Conservation (phyloP, 495 filamentous ascomycete genomes). For the Trichoderma reesei region DNA sequence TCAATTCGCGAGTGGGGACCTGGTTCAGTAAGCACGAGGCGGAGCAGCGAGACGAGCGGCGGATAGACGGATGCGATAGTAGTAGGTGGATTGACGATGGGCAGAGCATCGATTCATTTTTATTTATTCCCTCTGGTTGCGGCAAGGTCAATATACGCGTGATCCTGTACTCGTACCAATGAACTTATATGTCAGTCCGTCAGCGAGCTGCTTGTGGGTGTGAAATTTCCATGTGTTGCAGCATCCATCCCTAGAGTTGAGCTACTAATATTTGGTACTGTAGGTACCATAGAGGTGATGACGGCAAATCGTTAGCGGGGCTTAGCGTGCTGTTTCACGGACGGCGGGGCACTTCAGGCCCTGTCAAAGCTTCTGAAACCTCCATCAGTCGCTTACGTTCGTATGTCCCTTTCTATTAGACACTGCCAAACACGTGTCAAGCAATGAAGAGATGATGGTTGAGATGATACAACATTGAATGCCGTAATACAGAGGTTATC, state of each 20-base stretch:
- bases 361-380: neutral
- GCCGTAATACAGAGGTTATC: too few species aligned
- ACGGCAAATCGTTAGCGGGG: constrained; percentile 1
- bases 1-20: neutral
- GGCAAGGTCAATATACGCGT: too few species aligned
- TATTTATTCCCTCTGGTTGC: too few species aligned
- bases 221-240: neutral
- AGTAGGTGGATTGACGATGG: neutral
- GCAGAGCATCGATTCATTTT: too few species aligned
- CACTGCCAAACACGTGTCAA: neutral
- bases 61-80: too few species aligned
- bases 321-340: neutral
- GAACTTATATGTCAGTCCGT: too few species aligned
- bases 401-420: neutral
- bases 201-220: neutral
- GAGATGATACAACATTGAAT: neutral
- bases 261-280: neutral
- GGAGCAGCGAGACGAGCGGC: neutral
- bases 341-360: neutral
- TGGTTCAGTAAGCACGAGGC: neutral
- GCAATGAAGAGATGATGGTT: neutral
- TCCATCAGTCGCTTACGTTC: too few species aligned
- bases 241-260: neutral
- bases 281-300: neutral
- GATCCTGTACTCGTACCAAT: too few species aligned